These are phyloP conservation scores for Aspergillus campestris DNA, from an alignment of 495 filamentous ascomycete genomes.

Conservation along the genomic window DNA sequence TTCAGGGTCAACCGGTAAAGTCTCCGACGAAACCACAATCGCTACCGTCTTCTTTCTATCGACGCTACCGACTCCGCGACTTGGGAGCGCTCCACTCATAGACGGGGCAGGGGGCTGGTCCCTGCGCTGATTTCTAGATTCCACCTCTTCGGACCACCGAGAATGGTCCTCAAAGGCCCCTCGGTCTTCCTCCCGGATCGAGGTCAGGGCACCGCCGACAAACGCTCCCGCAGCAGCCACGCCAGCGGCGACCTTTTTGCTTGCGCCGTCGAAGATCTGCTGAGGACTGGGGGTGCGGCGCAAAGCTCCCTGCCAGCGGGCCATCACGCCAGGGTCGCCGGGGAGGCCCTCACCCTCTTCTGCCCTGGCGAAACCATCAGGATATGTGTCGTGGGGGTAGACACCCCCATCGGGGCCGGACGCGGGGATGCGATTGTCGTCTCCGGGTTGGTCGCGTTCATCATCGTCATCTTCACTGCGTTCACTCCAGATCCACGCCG, in stretches of 20 bases:
- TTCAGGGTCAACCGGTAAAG: slow-evolving; percentile 47
- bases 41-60: slow-evolving; percentile 63
- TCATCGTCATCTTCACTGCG: slow-evolving; percentile 62
- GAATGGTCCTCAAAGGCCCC: slow-evolving; percentile 73
- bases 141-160: slow-evolving; percentile 76
- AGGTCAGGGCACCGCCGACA: slow-evolving; percentile 68
- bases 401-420: slow-evolving; percentile 18
- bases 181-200: slow-evolving; percentile 77
- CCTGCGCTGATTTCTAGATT: slow-evolving; percentile 33
- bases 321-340: slow-evolving; percentile 53
- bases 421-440: slow-evolving; percentile 30
- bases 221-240: slow-evolving; percentile 76
- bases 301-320: slow-evolving; percentile 73
- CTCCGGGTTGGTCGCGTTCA: slow-evolving; percentile 44
- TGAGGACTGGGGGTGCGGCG: slow-evolving; percentile 83
- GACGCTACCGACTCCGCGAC: slow-evolving; percentile 10
- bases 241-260: slow-evolving; percentile 65
- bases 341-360: slow-evolving; percentile 22
- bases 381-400: slow-evolving; percentile 21
- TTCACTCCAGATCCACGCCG: slow-evolving; percentile 90
- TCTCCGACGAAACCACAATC: slow-evolving; percentile 75
- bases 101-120: slow-evolving; percentile 19
- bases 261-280: slow-evolving; percentile 73
- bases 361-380: slow-evolving; percentile 23
- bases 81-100: slow-evolving; percentile 25